Percentiles rank a stretch among this genome's conserved stretches.
Conservation (phyloP, 371 early-diverging fungal genomes). For the Apophysomyces ossiformis region DNA sequence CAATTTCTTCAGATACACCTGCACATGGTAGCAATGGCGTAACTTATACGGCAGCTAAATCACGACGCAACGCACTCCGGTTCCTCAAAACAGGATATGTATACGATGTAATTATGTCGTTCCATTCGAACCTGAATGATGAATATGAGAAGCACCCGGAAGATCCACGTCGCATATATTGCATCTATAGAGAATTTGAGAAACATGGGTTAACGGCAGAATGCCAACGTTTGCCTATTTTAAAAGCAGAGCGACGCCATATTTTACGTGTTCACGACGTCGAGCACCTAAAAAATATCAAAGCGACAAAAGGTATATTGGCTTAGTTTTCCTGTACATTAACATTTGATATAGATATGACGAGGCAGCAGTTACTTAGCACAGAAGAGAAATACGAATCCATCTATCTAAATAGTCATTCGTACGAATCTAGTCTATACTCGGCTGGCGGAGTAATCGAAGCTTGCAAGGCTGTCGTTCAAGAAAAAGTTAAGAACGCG, state of each 20-base stretch:
- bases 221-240: conserved; percentile 55
- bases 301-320: conserved; percentile 30
- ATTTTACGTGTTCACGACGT: conserved; percentile 65
- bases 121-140: conserved; percentile 46
- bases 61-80: conserved; percentile 12
- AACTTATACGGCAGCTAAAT: background rate
- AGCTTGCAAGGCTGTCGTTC: conserved; percentile 69
- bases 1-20: too few relatives aligned
- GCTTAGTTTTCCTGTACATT: background rate
- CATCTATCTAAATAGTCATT: conserved; percentile 71
- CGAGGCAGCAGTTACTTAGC: conserved; percentile 13
- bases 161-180: conserved; percentile 71
- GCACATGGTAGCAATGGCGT: background rate
- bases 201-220: conserved; percentile 50
- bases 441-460: conserved; percentile 81
- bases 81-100: conserved; percentile 59
- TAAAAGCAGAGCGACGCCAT: conserved; percentile 59
- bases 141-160: conserved; percentile 72
- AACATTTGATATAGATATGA: conserved; percentile 15
- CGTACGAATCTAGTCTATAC: conserved; percentile 65
- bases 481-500: conserved; percentile 70
- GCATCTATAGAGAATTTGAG: conserved; percentile 64
- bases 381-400: conserved; percentile 57
- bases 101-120: conserved; percentile 71
- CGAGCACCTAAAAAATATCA: conserved; percentile 43